Evolutionary conservation across 2,329 filamentous ascomycete genomes (phyloP), one percentile per base, ranked within the genome.

Genomic region (Helminthosporium solani): DNA sequence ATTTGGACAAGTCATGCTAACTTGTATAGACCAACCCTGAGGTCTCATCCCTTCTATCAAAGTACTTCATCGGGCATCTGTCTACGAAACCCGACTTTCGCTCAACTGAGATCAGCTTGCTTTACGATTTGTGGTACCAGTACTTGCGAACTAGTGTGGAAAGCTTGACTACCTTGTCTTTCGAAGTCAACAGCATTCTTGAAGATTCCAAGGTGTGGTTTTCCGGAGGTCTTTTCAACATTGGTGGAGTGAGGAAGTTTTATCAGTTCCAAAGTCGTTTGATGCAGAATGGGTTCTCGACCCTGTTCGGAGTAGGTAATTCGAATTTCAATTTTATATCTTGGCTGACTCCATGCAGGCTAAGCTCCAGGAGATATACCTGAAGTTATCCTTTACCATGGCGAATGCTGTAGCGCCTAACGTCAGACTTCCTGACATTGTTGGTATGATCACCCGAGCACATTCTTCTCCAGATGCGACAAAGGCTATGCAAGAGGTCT

Each of bases 1-100:
- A 25, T 5, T n/a, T 25, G 9, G 6, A 25, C 9, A 6, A 5
- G 9, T 9, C 23, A 25, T 9, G 23, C 23, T 25, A 9, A 25
- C 23, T 25, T 25, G 6, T 25, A 25, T 25, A 25, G 1, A 79
- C 77, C 52, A 80, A 81, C 40, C 77, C 78, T 0, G 77, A 80
- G 54, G 77, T 80, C 0, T 68, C 71, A 3, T 78, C 75, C 54
- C 68, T 81, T 1, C 58, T 81, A 3, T 78, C 77, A 0, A 79
- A 79, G 33, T 81, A 81, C 54, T 79, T 79, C 42, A 73, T 80
- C 7, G 78, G 77, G 0, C 74, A 79, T 19, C 53, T 80, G 11
- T 73, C 75, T 0, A 70, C 74, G 1, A 79, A 80, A 59, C 76
- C 78, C 0, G 72, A 78, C 34, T 77, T 73, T 39, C 46, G 48